Conservation (phyloP, 2,329 filamentous ascomycete species). For the Colletotrichum orbiculare region DNA sequence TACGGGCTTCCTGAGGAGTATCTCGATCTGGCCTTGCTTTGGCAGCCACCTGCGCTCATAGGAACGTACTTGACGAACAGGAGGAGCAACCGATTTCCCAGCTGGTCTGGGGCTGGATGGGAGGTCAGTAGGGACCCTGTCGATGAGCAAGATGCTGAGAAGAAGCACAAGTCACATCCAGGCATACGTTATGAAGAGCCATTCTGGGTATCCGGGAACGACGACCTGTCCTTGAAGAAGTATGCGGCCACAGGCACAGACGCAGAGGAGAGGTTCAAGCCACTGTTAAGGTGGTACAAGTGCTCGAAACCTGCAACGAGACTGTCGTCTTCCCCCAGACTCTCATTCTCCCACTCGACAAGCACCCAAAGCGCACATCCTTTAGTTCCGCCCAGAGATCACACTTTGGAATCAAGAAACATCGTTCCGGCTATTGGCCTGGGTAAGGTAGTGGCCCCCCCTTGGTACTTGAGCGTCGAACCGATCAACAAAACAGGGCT, state of each 20-base stretch:
- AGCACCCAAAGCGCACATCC: background rate
- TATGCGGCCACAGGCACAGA: background rate
- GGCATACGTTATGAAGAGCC: background rate
- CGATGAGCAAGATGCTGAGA: accelerated
- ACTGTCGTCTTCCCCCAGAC: background rate
- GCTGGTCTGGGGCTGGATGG: background rate
- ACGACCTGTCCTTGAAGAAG: background rate
- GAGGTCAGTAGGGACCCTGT: background rate
- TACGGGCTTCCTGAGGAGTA: background rate
- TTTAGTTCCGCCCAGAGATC: too few species aligned
- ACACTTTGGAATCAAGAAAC: too few species aligned
- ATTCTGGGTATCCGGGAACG: background rate
- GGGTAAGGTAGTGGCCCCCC: too few species aligned
- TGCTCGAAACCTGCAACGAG: background rate
- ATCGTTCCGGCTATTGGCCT: too few species aligned
- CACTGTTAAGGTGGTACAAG: background rate
- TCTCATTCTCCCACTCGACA: background rate
- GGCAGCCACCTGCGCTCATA: background rate
- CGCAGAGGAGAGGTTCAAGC: background rate
- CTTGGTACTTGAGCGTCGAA: too few species aligned
- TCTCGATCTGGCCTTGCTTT: background rate
- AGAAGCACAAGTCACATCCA: background rate
- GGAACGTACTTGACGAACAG: background rate
- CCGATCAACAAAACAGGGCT: background rate
- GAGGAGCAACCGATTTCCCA: background rate